These are phyloP conservation scores for Hyparrhenia diplandra DNA, from an alignment of 176 grass and related monocot species.

Conservation along the genomic window DNA sequence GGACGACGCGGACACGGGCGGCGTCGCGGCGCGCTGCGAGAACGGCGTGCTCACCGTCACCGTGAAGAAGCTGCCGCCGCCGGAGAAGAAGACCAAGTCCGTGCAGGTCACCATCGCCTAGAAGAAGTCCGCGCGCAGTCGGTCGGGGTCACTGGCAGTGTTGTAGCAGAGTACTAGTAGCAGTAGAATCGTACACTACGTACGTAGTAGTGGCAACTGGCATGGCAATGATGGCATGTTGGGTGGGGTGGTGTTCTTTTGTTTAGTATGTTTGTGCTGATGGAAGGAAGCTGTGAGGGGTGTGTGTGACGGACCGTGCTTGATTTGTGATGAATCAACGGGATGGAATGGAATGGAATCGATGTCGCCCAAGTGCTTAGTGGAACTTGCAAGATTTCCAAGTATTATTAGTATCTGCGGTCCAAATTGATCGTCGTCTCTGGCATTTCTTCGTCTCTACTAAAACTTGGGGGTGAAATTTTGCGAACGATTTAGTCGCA, in stretches of 20 bases:
- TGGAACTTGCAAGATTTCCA: neutral
- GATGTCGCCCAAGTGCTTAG: too few species aligned
- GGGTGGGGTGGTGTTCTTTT: neutral
- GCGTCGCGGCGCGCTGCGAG: constrained; percentile 54
- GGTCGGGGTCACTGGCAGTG: neutral
- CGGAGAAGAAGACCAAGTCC: constrained; percentile 62
- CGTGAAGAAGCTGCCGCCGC: constrained; percentile 60
- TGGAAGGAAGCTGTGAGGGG: neutral
- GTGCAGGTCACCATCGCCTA: constrained; percentile 52
- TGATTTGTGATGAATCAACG: neutral
- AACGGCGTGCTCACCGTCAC: constrained; percentile 62
- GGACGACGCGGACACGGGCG: constrained; percentile 41
- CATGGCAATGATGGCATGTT: neutral
- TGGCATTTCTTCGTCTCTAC: too few species aligned
- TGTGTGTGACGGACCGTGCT: neutral
- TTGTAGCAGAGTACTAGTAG: neutral
- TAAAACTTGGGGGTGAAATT: too few species aligned
- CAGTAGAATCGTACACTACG: neutral
- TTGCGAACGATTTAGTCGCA: too few species aligned
- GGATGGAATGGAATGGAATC: too few species aligned
- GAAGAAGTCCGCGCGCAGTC: neutral
- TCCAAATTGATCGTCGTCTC: too few species aligned
- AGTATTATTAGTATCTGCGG: too few species aligned
- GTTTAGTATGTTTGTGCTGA: neutral
- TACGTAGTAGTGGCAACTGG: neutral